These are phyloP conservation scores for Myxozyma sirexii DNA, from an alignment of 805 yeast genomes.

Conservation along the genomic window DNA sequence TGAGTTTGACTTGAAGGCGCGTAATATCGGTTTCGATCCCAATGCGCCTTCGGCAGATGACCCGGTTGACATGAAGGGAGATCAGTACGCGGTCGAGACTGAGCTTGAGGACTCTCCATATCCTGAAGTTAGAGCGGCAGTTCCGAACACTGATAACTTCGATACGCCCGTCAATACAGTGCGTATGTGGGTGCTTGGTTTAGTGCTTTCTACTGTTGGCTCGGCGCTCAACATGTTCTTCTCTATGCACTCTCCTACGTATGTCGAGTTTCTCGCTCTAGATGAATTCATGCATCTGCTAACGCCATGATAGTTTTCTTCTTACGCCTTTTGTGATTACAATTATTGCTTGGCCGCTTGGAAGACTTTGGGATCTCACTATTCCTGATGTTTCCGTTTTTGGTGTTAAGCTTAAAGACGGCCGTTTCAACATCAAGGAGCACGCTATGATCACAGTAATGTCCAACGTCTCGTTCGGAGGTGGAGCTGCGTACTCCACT, in stretches of 20 bases:
- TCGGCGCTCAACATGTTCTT: conserved; percentile 61
- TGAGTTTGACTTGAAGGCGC: conserved; percentile 2
- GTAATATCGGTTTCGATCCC: conserved; percentile 3
- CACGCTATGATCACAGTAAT: conserved; percentile 62
- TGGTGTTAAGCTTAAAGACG: conserved; percentile 47
- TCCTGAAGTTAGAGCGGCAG: conserved; percentile 62
- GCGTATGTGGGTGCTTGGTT: conserved; percentile 55
- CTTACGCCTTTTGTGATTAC: conserved; percentile 56
- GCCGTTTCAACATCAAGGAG: conserved; percentile 54
- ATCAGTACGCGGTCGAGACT: neutral
- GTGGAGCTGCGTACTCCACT: conserved; percentile 6
- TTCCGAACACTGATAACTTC: conserved; percentile 53
- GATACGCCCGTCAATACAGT: conserved; percentile 51
- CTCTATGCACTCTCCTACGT: conserved; percentile 55
- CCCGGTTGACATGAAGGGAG: neutral
- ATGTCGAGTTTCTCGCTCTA: neutral
- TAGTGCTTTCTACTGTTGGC: conserved; percentile 56
- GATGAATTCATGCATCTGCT: neutral
- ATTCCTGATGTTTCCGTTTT: conserved; percentile 45
- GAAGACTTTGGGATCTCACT: conserved; percentile 47
- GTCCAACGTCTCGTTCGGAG: conserved; percentile 11
- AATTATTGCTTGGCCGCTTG: conserved; percentile 62
- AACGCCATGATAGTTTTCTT: conserved; percentile 43
- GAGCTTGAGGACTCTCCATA: conserved; percentile 46
- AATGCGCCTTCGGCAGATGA: conserved; percentile 2